Conservation (phyloP, 1,139 yeast species). For the Meyerozyma sp. region DNA sequence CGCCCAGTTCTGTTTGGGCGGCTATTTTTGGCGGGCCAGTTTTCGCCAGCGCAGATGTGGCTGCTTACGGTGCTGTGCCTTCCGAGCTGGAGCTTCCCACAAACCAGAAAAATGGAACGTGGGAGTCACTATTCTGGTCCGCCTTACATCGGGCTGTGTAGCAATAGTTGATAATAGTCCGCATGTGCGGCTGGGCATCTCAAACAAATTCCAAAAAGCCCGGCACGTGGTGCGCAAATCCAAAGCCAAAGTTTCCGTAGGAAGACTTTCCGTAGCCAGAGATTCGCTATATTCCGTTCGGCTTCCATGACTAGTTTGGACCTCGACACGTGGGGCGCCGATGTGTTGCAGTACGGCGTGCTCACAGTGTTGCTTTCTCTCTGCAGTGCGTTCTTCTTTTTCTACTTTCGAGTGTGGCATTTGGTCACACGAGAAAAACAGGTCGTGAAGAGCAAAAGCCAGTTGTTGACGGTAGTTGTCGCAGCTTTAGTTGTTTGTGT, state of each 20-base stretch:
- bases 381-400: neutral
- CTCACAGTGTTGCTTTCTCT: neutral
- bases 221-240: no score
- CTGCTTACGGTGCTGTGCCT: no score
- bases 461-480: neutral
- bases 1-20: no score
- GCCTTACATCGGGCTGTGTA: neutral
- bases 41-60: neutral
- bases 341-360: neutral
- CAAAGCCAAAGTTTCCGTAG: no score
- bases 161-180: neutral
- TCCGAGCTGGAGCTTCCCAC: no score
- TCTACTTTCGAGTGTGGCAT: neutral
- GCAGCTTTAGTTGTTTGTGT: neutral
- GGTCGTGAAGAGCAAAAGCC: neutral
- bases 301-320: neutral
- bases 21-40: neutral
- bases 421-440: neutral
- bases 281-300: no score
- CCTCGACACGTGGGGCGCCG: neutral
- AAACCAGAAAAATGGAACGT: no score
- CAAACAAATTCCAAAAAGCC: no score
- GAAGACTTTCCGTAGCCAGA: no score
- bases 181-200: neutral
- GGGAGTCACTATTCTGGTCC: no score